Evolutionary conservation across 78 protist genomes (phyloP).

Genomic region (Goniomonas avonlea): DNA sequence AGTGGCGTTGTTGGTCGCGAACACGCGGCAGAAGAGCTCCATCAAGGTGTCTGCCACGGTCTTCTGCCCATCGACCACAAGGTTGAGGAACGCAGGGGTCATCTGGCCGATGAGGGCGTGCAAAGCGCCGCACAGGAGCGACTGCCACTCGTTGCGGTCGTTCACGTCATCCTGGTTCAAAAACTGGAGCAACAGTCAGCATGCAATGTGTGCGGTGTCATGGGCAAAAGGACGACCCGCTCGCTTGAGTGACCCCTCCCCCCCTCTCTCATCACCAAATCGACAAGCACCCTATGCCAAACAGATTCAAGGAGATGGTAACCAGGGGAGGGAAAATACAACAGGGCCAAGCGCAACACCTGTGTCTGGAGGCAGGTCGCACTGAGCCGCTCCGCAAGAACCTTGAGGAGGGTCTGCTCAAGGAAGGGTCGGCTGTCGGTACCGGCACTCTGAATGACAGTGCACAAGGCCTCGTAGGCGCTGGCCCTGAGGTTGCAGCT

Average conservation of each 20-base stretch:
- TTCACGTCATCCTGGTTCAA: slow-evolving; percentile 21
- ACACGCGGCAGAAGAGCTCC: slow-evolving; percentile 49
- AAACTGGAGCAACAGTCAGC: too few species aligned
- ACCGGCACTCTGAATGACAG: background rate
- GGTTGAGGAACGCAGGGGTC: background rate
- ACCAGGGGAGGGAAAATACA: background rate
- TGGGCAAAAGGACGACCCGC: too few species aligned
- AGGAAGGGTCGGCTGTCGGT: background rate
- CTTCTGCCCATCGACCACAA: slow-evolving; percentile 19
- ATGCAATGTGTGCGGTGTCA: too few species aligned
- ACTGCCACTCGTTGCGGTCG: slow-evolving; percentile 31
- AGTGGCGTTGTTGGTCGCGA: slow-evolving; percentile 19
- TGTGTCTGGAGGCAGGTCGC: too few species aligned
- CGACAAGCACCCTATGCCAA: too few species aligned
- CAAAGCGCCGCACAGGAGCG: slow-evolving; percentile 31
- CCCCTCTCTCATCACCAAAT: too few species aligned
- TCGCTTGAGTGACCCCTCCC: too few species aligned
- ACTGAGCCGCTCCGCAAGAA: background rate
- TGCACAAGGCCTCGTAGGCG: slow-evolving; percentile 64
- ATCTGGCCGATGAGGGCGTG: slow-evolving; percentile 22
- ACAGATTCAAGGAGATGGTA: background rate
- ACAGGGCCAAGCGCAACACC: too few species aligned
- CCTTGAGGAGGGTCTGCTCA: background rate
- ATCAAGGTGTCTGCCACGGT: slow-evolving; percentile 22
- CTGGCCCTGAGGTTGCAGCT: slow-evolving; percentile 45